phyloP scores from a whole-genome alignment of 148 eudicot species.

The Chenopodium quinoa region DNA sequence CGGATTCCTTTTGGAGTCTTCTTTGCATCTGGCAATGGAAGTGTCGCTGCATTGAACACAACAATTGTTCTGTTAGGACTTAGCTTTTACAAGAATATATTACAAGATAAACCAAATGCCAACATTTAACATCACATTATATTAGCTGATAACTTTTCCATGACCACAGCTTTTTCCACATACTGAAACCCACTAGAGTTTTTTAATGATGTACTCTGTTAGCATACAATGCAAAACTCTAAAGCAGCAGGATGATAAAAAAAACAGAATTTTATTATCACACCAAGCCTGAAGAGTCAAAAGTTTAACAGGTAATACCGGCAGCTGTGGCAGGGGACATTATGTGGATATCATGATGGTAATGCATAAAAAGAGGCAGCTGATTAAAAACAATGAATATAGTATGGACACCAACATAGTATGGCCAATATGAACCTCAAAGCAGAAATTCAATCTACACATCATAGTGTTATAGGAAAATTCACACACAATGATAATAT shows the following conservation, averaged over 20 bases:
- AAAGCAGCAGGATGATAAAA: no score
- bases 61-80: background rate
- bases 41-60: conserved; percentile 45
- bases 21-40: conserved; percentile 33
- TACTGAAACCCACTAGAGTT: background rate
- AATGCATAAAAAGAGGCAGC: no score
- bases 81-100: background rate
- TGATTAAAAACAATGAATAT: background rate
- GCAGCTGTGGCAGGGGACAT: background rate
- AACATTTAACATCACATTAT: background rate
- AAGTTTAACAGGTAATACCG: background rate
- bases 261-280: background rate
- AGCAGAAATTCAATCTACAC: background rate
- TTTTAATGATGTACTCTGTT: background rate
- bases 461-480: background rate
- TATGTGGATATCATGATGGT: background rate
- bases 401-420: background rate
- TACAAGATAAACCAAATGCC: background rate
- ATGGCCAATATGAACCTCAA: background rate
- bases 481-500: background rate
- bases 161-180: background rate
- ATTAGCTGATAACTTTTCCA: background rate
- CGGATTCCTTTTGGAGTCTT: conserved; percentile 48
- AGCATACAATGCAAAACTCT: background rate
- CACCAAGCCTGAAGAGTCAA: background rate